These are phyloP conservation scores for Ophiostoma angusticollis DNA, from an alignment of 2,329 filamentous ascomycete species.

Conservation along the genomic window DNA sequence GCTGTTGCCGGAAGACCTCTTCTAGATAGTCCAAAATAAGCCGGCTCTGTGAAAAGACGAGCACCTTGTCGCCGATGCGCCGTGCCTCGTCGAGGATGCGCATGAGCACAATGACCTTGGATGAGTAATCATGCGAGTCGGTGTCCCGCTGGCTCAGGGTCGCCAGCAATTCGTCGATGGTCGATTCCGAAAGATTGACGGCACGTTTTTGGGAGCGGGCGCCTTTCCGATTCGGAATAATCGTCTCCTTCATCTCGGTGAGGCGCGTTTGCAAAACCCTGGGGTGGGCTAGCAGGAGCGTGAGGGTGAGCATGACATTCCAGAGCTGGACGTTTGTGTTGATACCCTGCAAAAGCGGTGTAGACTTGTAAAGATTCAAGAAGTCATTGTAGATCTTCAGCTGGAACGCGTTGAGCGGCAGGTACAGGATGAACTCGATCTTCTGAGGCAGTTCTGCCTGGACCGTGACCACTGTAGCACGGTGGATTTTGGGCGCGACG, in stretches of 20 bases:
- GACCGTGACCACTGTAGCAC: conserved; percentile 54
- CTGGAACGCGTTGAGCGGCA: conserved; percentile 58
- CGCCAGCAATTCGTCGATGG: conserved; percentile 20
- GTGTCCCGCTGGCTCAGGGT: conserved; percentile 28
- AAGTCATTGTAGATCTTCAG: conserved; percentile 44
- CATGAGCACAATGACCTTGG: conserved; percentile 55
- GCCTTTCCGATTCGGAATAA: conserved; percentile 1
- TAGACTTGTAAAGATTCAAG: conserved; percentile 17
- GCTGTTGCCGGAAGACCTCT: conserved; percentile 35
- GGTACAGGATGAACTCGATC: conserved; percentile 66
- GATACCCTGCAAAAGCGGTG: conserved; percentile 2
- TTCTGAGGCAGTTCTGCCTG: conserved; percentile 58
- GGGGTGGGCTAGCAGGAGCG: conserved; percentile 40
- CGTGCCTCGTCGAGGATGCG: conserved; percentile 56
- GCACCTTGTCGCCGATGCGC: conserved; percentile 53
- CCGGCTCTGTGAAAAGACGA: conserved; percentile 69
- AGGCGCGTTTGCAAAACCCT: conserved; percentile 30
- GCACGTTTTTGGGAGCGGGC: background rate
- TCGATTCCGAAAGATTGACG: conserved; percentile 17
- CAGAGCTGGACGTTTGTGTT: conserved; percentile 16
- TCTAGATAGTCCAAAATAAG: conserved; percentile 58
- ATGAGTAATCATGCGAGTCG: conserved; percentile 41
- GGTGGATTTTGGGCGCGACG: conserved; percentile 65
- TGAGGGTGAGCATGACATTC: conserved; percentile 30
- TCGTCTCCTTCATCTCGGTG: conserved; percentile 12